Evolutionary conservation across 2,329 filamentous ascomycete species (phyloP).

Genomic region (Diaporthe aspalathi): DNA sequence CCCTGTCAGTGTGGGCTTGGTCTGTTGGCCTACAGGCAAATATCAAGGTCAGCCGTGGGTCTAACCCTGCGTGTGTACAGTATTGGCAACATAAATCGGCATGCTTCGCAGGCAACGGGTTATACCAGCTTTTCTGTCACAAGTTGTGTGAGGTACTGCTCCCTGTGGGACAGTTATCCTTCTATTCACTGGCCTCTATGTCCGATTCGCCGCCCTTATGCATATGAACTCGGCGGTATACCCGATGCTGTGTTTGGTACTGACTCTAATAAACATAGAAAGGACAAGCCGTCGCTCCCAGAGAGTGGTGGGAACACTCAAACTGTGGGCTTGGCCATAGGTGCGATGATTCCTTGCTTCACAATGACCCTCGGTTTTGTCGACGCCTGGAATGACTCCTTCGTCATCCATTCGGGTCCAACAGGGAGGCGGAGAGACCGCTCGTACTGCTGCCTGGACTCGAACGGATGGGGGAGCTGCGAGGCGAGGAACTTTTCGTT

Average conservation of each 20-base stretch:
- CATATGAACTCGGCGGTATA: neutral
- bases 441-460: slow-evolving; percentile 90
- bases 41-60: neutral
- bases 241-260: neutral
- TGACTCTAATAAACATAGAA: neutral
- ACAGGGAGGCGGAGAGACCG: slow-evolving; percentile 86
- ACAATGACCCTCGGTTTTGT: slow-evolving; percentile 91
- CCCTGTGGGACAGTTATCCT: neutral
- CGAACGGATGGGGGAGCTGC: slow-evolving; percentile 88
- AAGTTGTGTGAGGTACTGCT: neutral
- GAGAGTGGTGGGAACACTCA: slow-evolving; percentile 37
- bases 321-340: slow-evolving; percentile 80
- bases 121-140: neutral
- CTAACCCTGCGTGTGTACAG: neutral
- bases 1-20: neutral
- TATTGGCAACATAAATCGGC: neutral
- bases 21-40: neutral
- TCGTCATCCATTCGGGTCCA: slow-evolving; percentile 96
- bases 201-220: neutral
- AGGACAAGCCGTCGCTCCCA: neutral
- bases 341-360: slow-evolving; percentile 89
- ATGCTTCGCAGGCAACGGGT: neutral
- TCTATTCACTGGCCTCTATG: neutral
- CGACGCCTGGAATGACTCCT: slow-evolving; percentile 88
- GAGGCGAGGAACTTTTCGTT: slow-evolving; percentile 89